Percentiles rank a stretch among this genome's conserved stretches.
phyloP scores from a whole-genome alignment of 805 yeast genomes.

The Danielozyma ontarioensis region DNA sequence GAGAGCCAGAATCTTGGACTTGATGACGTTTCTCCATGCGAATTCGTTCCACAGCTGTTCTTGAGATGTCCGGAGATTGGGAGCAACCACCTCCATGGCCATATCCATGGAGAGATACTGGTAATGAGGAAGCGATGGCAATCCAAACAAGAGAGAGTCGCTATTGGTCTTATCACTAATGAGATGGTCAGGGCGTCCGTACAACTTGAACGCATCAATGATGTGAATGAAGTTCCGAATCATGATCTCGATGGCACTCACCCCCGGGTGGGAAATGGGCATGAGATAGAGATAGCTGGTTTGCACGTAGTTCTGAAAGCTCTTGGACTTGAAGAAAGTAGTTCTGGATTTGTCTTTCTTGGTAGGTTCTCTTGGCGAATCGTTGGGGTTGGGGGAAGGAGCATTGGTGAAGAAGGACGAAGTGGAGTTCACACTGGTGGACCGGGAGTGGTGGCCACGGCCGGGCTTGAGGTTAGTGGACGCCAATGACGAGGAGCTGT shows the following conservation, averaged over 20 bases:
- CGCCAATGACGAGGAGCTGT: constrained; percentile 13
- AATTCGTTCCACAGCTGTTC: constrained; percentile 20
- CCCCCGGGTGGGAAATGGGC: constrained; percentile 72
- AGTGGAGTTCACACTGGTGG: constrained; percentile 18
- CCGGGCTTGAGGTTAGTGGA: constrained; percentile 7
- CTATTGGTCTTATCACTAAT: constrained; percentile 67
- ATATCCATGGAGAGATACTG: constrained; percentile 43
- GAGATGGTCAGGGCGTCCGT: constrained; percentile 71
- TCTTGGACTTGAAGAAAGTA: constrained; percentile 23
- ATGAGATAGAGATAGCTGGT: constrained; percentile 54
- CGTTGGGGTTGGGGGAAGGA: constrained; percentile 15
- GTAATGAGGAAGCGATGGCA: constrained; percentile 69
- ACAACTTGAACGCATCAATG: constrained; percentile 63
- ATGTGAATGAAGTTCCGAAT: constrained; percentile 64
- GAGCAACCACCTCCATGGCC: constrained; percentile 15
- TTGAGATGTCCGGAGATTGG: constrained; percentile 13
- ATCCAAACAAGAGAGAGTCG: constrained; percentile 63
- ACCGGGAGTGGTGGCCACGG: constrained; percentile 12
- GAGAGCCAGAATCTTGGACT: constrained; percentile 6
- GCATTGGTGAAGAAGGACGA: constrained; percentile 27
- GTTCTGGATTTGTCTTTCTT: constrained; percentile 7
- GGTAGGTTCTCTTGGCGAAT: constrained; percentile 3
- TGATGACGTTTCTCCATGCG: constrained; percentile 25
- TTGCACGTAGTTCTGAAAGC: constrained; percentile 21
- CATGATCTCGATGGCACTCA: constrained; percentile 67